Base-by-base conservation (phyloP, 1,284 basidiomycete genomes). In the Pyrrhoderma noxium region DNA sequence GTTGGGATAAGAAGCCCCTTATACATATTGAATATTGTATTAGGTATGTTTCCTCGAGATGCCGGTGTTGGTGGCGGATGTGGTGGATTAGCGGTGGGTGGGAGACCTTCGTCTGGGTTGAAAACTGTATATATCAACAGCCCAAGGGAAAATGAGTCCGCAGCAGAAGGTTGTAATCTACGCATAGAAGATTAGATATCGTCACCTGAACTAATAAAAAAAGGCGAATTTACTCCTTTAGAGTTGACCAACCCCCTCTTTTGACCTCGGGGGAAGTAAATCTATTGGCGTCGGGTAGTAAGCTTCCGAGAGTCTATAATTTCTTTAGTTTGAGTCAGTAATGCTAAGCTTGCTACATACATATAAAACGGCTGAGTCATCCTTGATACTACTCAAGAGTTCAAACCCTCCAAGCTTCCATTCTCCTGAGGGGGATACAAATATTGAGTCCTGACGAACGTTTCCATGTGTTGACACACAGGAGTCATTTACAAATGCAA, bases 361-460 rank as follows among this genome's bases (percentile, higher is more conserved):
- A 72, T 91, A 91, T 64, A 93, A 69, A 22, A 89, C 75, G 8
- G 86, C 75, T 43, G 73, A 65, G n/a, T 85, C 80, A 51, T 94
- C 91, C 61, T 79, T 85, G 2, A 85, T 74, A 60, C 75, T 88
- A 60, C 88, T 94, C 60, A 98, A 68, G 0, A 94, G 69, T 60
- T 99, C 96, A 61, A 99, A 94, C 1, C 95, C 95, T 27, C 89
- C 94, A 8, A 99, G 71, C 62, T 89, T 89, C 95, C 94, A 99
- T 70, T 99, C 96, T 18, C 95, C 91, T 0, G 93, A 90, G 0
- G 82, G 81, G 4, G 90, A 87, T 53, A 98, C 80, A 63, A 96
- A 98, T 56, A 99, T 79, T 2, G 89, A 84, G 52, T 84, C 79
- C 3, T 81, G 70, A 51, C 85, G 75, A 52, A 98, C 69, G 56